phyloP scores from a whole-genome alignment of 176 grass and related monocot species.

The Tillandsia leiboldiana region DNA sequence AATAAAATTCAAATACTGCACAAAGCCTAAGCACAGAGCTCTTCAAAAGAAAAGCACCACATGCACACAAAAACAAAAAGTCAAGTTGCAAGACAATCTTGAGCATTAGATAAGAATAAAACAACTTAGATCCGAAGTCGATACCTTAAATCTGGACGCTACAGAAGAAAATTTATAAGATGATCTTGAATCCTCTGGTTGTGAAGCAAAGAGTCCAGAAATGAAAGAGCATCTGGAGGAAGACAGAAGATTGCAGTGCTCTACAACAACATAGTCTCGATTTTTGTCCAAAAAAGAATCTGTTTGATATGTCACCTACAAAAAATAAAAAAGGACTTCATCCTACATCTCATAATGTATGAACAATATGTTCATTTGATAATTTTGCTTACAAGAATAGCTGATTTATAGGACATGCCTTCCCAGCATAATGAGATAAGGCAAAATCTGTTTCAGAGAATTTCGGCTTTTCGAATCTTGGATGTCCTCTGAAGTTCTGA shows the following conservation, averaged over 20 bases:
- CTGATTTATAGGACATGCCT: conserved; percentile 45
- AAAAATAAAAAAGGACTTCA: conserved; percentile 1
- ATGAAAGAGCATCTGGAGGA: conserved; percentile 70
- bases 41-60: not conserved
- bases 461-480: conserved; percentile 68
- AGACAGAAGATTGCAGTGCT: conserved; percentile 71
- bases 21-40: not conserved
- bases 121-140: not conserved
- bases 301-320: conserved; percentile 79
- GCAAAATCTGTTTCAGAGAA: conserved; percentile 75
- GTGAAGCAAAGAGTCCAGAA: conserved; percentile 59
- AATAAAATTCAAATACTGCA: no score
- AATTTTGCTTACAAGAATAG: conserved; percentile 25
- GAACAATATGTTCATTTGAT: conserved; percentile 18
- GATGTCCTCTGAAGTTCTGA: conserved; percentile 50
- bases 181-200: conserved; percentile 80
- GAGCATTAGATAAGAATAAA: not conserved
- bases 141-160: conserved; percentile 87
- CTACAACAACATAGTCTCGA: conserved; percentile 65
- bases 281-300: conserved; percentile 87
- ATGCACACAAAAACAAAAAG: not conserved
- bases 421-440: conserved; percentile 77
- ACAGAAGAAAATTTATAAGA: conserved; percentile 94
- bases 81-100: not conserved
- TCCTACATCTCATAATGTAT: conserved; percentile 19